Conservation (phyloP, 2,329 filamentous ascomycete genomes). For the Botryotinia globosa region DNA sequence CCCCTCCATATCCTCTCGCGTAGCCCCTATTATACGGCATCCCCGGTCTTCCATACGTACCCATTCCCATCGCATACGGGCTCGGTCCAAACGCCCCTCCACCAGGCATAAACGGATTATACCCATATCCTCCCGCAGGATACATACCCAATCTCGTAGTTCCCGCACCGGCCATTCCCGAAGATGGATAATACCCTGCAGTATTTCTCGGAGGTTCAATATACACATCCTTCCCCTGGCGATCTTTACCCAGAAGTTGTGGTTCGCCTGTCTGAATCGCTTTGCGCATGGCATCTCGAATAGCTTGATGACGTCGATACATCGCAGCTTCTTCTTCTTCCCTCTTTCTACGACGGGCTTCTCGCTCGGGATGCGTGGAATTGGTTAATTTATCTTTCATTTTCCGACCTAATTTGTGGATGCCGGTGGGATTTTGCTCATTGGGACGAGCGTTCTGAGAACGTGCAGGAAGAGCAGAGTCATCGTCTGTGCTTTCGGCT, state of each 20-base stretch:
- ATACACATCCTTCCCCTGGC: slow-evolving; percentile 54
- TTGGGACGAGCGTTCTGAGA: slow-evolving; percentile 31
- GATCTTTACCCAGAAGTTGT: slow-evolving; percentile 53
- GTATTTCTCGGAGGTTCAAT: slow-evolving; percentile 49
- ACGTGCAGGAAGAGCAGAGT: slow-evolving; percentile 26
- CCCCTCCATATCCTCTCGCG: slow-evolving; percentile 46
- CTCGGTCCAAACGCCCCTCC: slow-evolving; percentile 7
- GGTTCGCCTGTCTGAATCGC: slow-evolving; percentile 55
- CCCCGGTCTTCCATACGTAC: slow-evolving; percentile 47
- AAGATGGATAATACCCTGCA: neutral
- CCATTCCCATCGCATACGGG: slow-evolving; percentile 43
- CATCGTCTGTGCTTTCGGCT: slow-evolving; percentile 48
- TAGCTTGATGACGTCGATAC: slow-evolving; percentile 50
- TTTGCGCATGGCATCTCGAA: slow-evolving; percentile 49
- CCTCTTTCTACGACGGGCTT: slow-evolving; percentile 44
- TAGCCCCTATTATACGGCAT: slow-evolving; percentile 47
- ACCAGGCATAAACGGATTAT: slow-evolving; percentile 46
- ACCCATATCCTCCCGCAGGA: slow-evolving; percentile 40
- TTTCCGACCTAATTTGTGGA: slow-evolving; percentile 50
- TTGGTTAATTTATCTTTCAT: slow-evolving; percentile 59
- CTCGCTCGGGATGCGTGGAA: slow-evolving; percentile 55
- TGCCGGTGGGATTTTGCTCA: slow-evolving; percentile 34
- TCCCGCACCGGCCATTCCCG: slow-evolving; percentile 28
- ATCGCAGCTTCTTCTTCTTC: slow-evolving; percentile 47
- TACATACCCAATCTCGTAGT: slow-evolving; percentile 15